Evolutionary conservation across 1,284 basidiomycete species (phyloP).

Genomic region (Fomitopsis betulina): DNA sequence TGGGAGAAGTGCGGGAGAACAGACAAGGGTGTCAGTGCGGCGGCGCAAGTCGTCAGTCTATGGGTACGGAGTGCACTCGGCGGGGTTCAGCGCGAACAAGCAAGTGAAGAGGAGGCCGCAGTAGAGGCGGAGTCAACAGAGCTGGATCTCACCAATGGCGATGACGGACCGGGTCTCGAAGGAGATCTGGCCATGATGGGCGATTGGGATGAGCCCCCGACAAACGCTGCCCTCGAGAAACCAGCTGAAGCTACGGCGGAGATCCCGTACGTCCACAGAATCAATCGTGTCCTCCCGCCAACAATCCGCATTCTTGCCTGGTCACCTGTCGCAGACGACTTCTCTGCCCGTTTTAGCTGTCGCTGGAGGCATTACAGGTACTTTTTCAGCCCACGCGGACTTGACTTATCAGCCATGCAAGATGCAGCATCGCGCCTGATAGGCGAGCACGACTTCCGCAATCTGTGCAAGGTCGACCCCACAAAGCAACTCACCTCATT

Average conservation of each 20-base stretch:
- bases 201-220: conserved; percentile 25
- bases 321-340: conserved; percentile 81
- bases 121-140: neutral
- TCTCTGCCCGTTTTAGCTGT: conserved; percentile 91
- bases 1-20: conserved; percentile 94
- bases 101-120: neutral
- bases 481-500: conserved; percentile 89
- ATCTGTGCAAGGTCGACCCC: conserved; percentile 94
- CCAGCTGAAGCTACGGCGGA: conserved; percentile 39
- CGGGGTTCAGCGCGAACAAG: conserved; percentile 1
- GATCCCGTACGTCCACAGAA: conserved; percentile 73
- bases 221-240: conserved; percentile 26
- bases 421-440: conserved; percentile 69
- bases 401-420: conserved; percentile 78
- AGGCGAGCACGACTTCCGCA: conserved; percentile 95
- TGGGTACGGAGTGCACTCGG: conserved; percentile 74
- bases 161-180: conserved; percentile 16
- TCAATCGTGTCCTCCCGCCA: conserved; percentile 89
- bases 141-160: neutral
- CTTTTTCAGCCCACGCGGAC: conserved; percentile 71
- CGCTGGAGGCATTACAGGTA: conserved; percentile 94
- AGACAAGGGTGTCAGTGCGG: conserved; percentile 92
- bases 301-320: conserved; percentile 93
- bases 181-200: conserved; percentile 26
- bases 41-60: conserved; percentile 90